These are phyloP conservation scores for Xylaria arbuscula DNA, from an alignment of 2,329 filamentous ascomycete genomes.

Conservation along the genomic window DNA sequence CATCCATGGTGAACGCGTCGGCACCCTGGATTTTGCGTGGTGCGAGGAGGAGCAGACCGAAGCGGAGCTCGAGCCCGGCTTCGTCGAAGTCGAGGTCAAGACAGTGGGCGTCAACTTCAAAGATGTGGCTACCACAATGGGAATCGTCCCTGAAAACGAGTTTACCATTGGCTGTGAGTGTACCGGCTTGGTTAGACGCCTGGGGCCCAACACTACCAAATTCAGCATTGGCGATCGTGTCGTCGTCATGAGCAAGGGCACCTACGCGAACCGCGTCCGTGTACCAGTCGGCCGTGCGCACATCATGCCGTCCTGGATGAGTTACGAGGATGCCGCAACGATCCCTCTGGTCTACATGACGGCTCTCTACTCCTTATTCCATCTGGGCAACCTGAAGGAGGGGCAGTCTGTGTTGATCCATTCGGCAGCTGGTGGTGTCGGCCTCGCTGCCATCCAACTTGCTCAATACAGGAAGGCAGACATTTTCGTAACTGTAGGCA, in stretches of 20 bases:
- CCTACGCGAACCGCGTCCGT: too few relatives aligned
- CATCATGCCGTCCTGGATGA: too few relatives aligned
- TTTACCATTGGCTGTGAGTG: too few relatives aligned
- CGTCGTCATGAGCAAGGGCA: too few relatives aligned
- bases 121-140: not conserved
- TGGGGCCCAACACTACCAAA: too few relatives aligned
- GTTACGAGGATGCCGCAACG: too few relatives aligned
- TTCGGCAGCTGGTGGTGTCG: constrained; percentile 36
- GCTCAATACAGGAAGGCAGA: constrained; percentile 22
- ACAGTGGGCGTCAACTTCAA: constrained; percentile 34
- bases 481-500: constrained; percentile 41
- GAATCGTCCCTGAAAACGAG: too few relatives aligned
- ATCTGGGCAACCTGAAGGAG: constrained; percentile 44
- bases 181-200: too few relatives aligned
- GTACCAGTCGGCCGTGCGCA: too few relatives aligned
- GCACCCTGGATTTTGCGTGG: constrained; percentile 37
- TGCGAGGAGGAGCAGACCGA: constrained; percentile 32
- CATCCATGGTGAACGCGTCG: too few relatives aligned
- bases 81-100: constrained; percentile 36
- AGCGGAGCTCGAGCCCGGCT: constrained; percentile 10
- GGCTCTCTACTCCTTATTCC: constrained; percentile 47
- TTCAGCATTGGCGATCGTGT: too few relatives aligned
- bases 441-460: constrained; percentile 33
- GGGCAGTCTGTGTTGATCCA: constrained; percentile 43
- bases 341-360: constrained; percentile 54